Percentiles rank a stretch among this genome's conserved stretches.
Conservation (phyloP, 129 eudicot species). For the Logfia minima region DNA sequence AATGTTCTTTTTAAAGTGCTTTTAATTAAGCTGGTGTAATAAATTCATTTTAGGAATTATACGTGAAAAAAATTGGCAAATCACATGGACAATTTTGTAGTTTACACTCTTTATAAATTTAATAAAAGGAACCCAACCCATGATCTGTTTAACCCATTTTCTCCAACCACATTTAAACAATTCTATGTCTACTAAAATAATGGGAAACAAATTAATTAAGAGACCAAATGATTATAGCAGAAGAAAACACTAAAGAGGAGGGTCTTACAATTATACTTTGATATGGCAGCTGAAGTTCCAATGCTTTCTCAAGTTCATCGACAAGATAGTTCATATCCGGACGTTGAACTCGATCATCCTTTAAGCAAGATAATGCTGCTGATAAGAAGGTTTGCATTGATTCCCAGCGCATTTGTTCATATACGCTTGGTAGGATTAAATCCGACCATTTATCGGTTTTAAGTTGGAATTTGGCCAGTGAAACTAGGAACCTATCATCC, state of each 20-base stretch:
- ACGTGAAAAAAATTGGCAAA: too few species aligned
- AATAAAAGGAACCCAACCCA: background rate
- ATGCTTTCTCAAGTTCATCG: background rate
- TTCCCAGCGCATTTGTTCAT: rapidly evolving
- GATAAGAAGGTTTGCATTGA: rapidly evolving
- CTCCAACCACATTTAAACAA: background rate
- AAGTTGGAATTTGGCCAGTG: too few species aligned
- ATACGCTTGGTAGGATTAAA: background rate
- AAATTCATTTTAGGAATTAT: too few species aligned
- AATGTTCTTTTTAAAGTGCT: too few species aligned
- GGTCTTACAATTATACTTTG: background rate
- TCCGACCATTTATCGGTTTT: rapidly evolving
- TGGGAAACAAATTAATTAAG: background rate
- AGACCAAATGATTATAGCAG: background rate
- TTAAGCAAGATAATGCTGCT: background rate
- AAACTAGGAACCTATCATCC: too few species aligned
- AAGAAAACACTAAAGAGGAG: background rate
- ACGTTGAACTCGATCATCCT: background rate
- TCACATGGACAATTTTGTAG: too few species aligned
- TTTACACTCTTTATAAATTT: too few species aligned
- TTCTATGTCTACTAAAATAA: background rate
- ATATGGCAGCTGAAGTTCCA: background rate
- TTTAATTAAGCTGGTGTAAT: too few species aligned
- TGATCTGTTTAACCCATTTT: background rate
- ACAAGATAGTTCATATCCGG: background rate